Percentiles rank a stretch among this genome's conserved stretches.
These are phyloP conservation scores for Dalbergia cultrata DNA, from an alignment of 306 rosid species.

Conservation along the genomic window DNA sequence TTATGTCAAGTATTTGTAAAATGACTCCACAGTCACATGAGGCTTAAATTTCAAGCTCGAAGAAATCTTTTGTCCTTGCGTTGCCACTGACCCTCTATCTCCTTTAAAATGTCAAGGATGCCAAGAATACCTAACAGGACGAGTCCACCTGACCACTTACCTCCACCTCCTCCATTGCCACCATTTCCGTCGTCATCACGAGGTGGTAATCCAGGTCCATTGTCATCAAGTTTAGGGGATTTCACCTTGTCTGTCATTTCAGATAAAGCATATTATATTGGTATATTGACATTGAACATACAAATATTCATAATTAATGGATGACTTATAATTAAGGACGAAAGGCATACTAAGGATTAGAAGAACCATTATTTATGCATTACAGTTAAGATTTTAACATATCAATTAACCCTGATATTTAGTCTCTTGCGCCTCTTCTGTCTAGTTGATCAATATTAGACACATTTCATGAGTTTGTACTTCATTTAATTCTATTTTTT, in stretches of 20 bases:
- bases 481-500: too few species aligned
- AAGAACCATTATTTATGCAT: too few species aligned
- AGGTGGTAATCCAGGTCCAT: constrained; percentile 82
- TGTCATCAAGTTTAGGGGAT: constrained; percentile 73
- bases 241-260: constrained; percentile 77
- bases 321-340: not conserved
- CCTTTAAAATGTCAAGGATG: constrained; percentile 78
- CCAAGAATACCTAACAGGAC: constrained; percentile 85
- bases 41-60: constrained; percentile 16
- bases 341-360: not conserved
- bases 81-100: constrained; percentile 72
- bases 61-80: constrained; percentile 47
- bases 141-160: constrained; percentile 81
- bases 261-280: constrained; percentile 32
- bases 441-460: too few species aligned
- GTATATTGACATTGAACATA: not conserved
- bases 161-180: constrained; percentile 78
- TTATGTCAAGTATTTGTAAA: not conserved
- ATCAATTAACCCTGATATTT: too few species aligned
- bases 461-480: too few species aligned
- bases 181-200: constrained; percentile 71
- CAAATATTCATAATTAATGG: constrained; percentile 9
- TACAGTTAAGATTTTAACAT: too few species aligned
- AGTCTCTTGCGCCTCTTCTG: too few species aligned
- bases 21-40: not conserved